Evolutionary conservation across 306 rosid species (phyloP), one percentile per base, ranked within the genome.

Genomic region (Luffa aegyptiaca): DNA sequence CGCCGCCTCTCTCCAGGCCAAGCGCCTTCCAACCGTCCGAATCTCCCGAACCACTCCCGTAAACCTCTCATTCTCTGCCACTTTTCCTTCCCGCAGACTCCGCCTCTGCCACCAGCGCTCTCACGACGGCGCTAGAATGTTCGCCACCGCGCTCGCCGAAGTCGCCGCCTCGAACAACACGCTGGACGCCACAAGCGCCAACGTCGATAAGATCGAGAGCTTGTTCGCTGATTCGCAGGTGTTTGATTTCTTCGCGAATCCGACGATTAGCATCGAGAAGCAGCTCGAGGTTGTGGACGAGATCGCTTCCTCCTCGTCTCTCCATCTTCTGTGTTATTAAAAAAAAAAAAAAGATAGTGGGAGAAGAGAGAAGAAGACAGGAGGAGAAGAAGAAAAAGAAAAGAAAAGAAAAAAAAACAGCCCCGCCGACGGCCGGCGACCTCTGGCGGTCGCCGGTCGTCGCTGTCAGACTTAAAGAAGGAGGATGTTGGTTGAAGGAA

Each of bases 111-210:
- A 2, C 33, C 18, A 3, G 55, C 93, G 90, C 58, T 83, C 87
- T 69, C 26, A 76, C 21, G 75, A 61, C 48, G 84, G 80, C 3
- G 85, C 92, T 14, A 81, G 76, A 56, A 92, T 92, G 97, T 44
- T 77, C 84, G 97, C 99, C 1, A 0, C 79, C 2, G 99, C 97
- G 3, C 84, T 95, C 2, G 97, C 93, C 11, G 97, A 92, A 39
- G 77, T 93, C 12, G 97, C 97, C 11, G 48, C 62, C 0, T 33
- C 90, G 21, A 91, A 86, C 91, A 62, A 84, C 81, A 84, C 97
- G 10, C 97, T 95, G 12, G 99, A 95, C 52, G 68, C 86, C 2
- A 95, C 97, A 17, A 68, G 81, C 71, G 10, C 84, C 4, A 96
- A 95, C 75, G 66, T 95, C 3, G 99, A 95, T 81, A 92, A 92